Evolutionary conservation across 768 basidiomycete species (phyloP).

Genomic region (Chiua virens): DNA sequence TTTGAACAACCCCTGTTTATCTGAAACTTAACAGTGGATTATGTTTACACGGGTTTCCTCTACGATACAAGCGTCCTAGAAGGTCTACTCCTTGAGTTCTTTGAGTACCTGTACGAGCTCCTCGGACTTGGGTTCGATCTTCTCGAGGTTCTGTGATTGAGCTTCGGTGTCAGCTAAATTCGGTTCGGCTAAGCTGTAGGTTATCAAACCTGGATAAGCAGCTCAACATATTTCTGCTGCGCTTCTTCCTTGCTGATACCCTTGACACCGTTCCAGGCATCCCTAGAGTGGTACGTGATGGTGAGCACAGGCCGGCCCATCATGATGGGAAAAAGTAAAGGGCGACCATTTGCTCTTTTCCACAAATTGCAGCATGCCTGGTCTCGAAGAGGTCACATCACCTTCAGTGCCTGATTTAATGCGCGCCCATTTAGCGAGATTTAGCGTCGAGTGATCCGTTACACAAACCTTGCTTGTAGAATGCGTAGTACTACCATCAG

Average conservation of each 20-base stretch:
- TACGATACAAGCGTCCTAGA: neutral
- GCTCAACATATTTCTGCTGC: constrained; percentile 68
- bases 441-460: neutral
- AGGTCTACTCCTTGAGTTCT: constrained; percentile 53
- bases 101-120: constrained; percentile 55
- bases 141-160: constrained; percentile 54
- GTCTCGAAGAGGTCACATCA: constrained; percentile 61
- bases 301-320: neutral
- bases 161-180: neutral
- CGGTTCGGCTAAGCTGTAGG: neutral
- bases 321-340: neutral
- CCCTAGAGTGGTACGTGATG: constrained; percentile 46
- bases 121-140: constrained; percentile 40
- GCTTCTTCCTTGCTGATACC: constrained; percentile 76
- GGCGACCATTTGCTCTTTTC: constrained; percentile 88
- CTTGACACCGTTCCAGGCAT: constrained; percentile 80
- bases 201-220: constrained; percentile 61
- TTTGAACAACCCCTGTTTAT: neutral
- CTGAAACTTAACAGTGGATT: neutral
- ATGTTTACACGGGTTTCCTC: constrained; percentile 4
- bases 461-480: constrained; percentile 85
- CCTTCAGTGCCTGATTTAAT: constrained; percentile 72
- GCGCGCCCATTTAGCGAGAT: neutral
- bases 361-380: constrained; percentile 80
- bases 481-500: constrained; percentile 77